These are phyloP conservation scores for Cryphonectria carpinicola DNA, from an alignment of 2,329 filamentous ascomycete genomes.

Conservation along the genomic window DNA sequence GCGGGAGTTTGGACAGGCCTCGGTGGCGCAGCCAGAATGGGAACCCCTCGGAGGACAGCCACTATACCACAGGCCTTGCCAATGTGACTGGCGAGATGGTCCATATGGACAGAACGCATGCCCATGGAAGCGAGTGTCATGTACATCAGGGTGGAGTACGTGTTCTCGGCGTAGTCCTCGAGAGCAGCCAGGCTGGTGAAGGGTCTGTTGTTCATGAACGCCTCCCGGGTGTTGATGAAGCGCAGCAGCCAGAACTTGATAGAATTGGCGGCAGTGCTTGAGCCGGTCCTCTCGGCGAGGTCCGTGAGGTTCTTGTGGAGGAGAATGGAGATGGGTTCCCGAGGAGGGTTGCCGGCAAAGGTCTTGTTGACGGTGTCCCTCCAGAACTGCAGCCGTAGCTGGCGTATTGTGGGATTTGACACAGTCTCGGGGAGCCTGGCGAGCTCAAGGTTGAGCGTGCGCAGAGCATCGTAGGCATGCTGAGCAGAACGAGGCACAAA, in stretches of 20 bases:
- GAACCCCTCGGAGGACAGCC: constrained; percentile 83
- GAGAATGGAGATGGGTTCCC: constrained; percentile 88
- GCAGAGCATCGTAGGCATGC: constrained; percentile 86
- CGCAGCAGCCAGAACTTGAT: constrained; percentile 76
- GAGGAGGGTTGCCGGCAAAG: constrained; percentile 77
- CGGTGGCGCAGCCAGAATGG: constrained; percentile 80
- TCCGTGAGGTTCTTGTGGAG: constrained; percentile 73
- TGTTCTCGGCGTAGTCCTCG: constrained; percentile 91
- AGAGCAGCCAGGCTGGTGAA: constrained; percentile 74
- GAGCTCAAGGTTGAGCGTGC: constrained; percentile 90
- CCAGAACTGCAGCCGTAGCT: constrained; percentile 95
- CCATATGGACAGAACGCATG: constrained; percentile 79
- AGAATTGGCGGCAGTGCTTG: constrained; percentile 48
- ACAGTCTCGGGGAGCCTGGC: constrained; percentile 88
- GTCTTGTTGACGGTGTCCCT: constrained; percentile 80
- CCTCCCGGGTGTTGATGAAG: constrained; percentile 79
- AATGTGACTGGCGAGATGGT: constrained; percentile 93
- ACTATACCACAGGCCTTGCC: constrained; percentile 92
- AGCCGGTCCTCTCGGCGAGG: constrained; percentile 52
- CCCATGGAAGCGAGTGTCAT: constrained; percentile 80
- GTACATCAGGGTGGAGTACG: constrained; percentile 92
- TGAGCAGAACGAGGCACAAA: constrained; percentile 77
- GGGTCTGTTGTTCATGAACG: constrained; percentile 81
- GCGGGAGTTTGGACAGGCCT: constrained; percentile 51
- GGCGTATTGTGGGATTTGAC: constrained; percentile 82